phyloP scores from a whole-genome alignment of 768 basidiomycete genomes.

The Lanmaoa pseudosensibilis region DNA sequence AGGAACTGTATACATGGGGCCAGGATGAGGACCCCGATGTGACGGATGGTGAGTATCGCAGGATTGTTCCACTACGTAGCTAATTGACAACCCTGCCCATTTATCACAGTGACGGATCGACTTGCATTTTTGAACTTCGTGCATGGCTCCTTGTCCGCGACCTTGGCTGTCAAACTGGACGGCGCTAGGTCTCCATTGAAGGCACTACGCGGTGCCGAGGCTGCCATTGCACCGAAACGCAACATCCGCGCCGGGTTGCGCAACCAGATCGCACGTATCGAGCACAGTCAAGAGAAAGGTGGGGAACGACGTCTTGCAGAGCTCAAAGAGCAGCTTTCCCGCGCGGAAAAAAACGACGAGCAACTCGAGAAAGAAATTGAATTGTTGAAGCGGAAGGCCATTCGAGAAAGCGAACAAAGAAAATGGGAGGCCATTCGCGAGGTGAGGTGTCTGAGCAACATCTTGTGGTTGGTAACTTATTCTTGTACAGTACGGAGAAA shows the following conservation, averaged over 20 bases:
- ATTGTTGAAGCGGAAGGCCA: conserved; percentile 70
- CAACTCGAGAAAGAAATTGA: conserved; percentile 68
- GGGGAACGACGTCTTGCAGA: conserved; percentile 69
- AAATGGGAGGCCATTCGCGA: conserved; percentile 85
- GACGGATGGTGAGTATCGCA: conserved; percentile 59
- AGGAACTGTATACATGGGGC: conserved; percentile 85
- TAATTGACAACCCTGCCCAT: background rate
- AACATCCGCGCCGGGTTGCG: conserved; percentile 58
- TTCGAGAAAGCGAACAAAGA: conserved; percentile 68
- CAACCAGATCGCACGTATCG: conserved; percentile 60
- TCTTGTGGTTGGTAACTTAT: background rate
- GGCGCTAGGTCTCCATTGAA: conserved; percentile 67
- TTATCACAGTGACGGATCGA: conserved; percentile 69
- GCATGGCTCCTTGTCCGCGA: conserved; percentile 61
- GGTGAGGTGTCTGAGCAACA: conserved; percentile 39
- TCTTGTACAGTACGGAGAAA: conserved; percentile 69
- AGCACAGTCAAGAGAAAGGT: conserved; percentile 64
- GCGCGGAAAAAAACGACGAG: conserved; percentile 63
- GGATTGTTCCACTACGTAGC: background rate
- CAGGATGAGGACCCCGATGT: conserved; percentile 69
- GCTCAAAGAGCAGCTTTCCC: conserved; percentile 65
- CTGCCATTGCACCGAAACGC: conserved; percentile 56
- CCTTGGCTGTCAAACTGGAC: conserved; percentile 63
- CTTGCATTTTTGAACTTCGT: conserved; percentile 81
- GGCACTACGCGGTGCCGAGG: conserved; percentile 70